Evolutionary conservation across 192 early-diverging fungal species (phyloP).

Genomic region (Radiomyces spectabilis): DNA sequence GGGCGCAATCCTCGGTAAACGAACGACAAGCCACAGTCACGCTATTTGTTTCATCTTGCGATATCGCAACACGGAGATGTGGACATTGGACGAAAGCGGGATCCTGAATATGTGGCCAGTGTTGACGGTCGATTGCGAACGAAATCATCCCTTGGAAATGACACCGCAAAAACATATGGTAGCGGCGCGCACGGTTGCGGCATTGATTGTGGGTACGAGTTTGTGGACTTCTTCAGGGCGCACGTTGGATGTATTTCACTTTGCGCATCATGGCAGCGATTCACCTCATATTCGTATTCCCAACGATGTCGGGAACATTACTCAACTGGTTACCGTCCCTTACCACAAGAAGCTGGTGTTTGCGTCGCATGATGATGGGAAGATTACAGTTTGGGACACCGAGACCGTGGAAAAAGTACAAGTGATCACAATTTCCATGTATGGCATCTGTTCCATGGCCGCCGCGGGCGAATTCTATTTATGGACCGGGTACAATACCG

Average conservation of each 20-base stretch:
- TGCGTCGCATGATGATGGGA: conserved; percentile 75
- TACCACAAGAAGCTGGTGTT: conserved; percentile 42
- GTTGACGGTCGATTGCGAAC: neutral
- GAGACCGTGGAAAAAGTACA: conserved; percentile 33
- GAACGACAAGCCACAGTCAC: conserved; percentile 34
- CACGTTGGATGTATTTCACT: conserved; percentile 47
- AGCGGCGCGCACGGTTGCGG: conserved; percentile 35
- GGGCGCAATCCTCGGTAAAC: conserved; percentile 30
- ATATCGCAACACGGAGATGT: conserved; percentile 40
- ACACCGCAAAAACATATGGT: conserved; percentile 8
- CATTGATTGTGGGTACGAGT: conserved; percentile 36
- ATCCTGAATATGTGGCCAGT: conserved; percentile 48
- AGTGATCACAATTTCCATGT: conserved; percentile 49
- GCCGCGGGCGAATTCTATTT: conserved; percentile 55
- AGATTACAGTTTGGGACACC: conserved; percentile 63
- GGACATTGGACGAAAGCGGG: conserved; percentile 65
- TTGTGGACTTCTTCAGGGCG: conserved; percentile 59
- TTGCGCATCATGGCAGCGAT: conserved; percentile 11
- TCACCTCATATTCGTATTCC: conserved; percentile 27
- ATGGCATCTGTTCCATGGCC: conserved; percentile 57
- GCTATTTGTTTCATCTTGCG: conserved; percentile 52
- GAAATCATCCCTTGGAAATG: conserved; percentile 1
- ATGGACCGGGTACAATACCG: conserved; percentile 74
- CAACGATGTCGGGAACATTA: conserved; percentile 49
- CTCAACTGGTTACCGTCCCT: conserved; percentile 42